These are phyloP conservation scores for Boletellus emodensis DNA, from an alignment of 768 basidiomycete genomes.

Conservation along the genomic window DNA sequence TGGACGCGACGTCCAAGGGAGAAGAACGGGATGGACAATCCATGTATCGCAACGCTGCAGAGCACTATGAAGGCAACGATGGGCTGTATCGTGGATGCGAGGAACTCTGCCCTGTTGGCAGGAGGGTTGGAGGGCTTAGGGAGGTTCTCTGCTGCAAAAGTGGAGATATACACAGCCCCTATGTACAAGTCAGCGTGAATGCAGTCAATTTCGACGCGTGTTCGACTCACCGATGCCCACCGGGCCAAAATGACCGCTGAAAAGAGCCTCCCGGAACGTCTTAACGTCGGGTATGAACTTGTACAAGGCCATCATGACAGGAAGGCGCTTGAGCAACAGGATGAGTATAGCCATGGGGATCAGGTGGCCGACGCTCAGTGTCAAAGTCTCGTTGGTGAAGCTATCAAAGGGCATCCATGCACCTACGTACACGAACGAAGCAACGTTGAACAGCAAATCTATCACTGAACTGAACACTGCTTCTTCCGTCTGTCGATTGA, in stretches of 20 bases:
- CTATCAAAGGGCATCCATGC: conserved; percentile 94
- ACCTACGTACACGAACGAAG: conserved; percentile 93
- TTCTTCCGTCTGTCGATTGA: conserved; percentile 91
- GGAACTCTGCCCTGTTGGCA: conserved; percentile 54
- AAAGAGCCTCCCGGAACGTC: conserved; percentile 88
- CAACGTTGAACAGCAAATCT: conserved; percentile 92
- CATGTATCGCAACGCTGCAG: conserved; percentile 82
- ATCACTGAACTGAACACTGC: conserved; percentile 94
- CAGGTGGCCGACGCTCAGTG: conserved; percentile 79
- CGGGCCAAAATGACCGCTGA: conserved; percentile 94
- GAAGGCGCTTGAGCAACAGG: conserved; percentile 79
- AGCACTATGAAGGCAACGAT: conserved; percentile 95
- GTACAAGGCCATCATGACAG: conserved; percentile 79
- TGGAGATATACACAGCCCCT: conserved; percentile 93
- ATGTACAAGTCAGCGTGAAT: conserved; percentile 2
- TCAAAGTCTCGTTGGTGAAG: conserved; percentile 63
- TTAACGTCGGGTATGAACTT: conserved; percentile 96
- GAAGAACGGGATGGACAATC: conserved; percentile 92
- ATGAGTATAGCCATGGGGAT: conserved; percentile 79
- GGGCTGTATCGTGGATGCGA: conserved; percentile 80
- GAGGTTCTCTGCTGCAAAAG: conserved; percentile 65
- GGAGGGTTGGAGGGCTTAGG: conserved; percentile 44
- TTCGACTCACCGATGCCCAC: conserved; percentile 62
- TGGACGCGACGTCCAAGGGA: conserved; percentile 91
- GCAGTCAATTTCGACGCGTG: background rate